Conservation (phyloP, 2,329 filamentous ascomycete species). For the Diplocarpon rosae region DNA sequence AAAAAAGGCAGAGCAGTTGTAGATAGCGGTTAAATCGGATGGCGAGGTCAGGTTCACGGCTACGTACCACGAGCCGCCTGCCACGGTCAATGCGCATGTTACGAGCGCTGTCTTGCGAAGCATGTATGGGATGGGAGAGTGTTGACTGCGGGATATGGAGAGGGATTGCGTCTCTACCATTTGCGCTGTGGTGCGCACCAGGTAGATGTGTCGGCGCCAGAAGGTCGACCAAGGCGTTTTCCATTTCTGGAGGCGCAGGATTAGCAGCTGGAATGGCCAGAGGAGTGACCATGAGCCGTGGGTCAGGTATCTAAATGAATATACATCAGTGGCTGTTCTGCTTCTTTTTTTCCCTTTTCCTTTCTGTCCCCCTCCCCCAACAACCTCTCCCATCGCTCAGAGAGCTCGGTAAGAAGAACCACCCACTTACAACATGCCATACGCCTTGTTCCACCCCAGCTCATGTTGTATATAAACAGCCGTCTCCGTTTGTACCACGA, state of each 20-base stretch:
- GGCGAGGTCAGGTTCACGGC: constrained; percentile 89
- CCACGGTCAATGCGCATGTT: constrained; percentile 77
- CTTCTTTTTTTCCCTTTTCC: too few relatives aligned
- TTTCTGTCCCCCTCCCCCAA: not conserved
- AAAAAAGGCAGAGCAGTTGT: constrained; percentile 98
- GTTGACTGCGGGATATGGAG: constrained; percentile 44
- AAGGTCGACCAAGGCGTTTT: constrained; percentile 73
- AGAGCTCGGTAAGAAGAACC: not conserved
- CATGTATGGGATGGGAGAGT: constrained; percentile 60
- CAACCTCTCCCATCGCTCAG: not conserved
- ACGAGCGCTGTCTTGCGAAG: constrained; percentile 68
- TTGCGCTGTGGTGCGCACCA: constrained; percentile 56
- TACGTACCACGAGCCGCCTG: constrained; percentile 89
- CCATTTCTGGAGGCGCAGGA: constrained; percentile 70
- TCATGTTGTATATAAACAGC: constrained; percentile 91
- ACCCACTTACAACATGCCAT: constrained; percentile 77
- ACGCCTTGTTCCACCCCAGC: constrained; percentile 93
- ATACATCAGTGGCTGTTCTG: not conserved
- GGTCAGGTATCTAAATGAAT: constrained; percentile 56
- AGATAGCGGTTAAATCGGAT: constrained; percentile 91
- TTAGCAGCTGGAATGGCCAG: constrained; percentile 73
- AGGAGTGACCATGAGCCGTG: constrained; percentile 88
- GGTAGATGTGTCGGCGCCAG: constrained; percentile 62
- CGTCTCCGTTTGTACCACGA: constrained; percentile 91
- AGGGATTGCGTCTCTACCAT: constrained; percentile 80